phyloP scores from a whole-genome alignment of 495 filamentous ascomycete species.

The Hypoxylon cercidicola region DNA sequence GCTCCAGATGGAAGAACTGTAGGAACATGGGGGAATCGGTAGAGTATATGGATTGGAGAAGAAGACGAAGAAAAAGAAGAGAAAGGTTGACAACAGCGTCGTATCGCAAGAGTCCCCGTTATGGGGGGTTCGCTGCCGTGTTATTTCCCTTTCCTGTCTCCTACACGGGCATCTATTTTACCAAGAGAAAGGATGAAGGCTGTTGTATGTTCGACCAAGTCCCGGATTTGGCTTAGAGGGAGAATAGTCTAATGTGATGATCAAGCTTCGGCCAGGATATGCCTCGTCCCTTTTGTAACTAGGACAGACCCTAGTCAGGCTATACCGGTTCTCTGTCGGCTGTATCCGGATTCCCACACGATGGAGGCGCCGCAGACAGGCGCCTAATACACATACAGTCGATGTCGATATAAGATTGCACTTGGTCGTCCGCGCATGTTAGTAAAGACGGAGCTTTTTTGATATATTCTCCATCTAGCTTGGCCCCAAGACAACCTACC shows the following conservation, averaged over 20 bases:
- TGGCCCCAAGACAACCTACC: no score
- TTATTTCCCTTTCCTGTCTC: conserved; percentile 29
- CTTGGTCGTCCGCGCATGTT: conserved; percentile 12
- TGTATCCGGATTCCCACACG: conserved; percentile 7
- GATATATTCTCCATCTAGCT: conserved; percentile 1
- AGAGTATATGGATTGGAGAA: conserved; percentile 20
- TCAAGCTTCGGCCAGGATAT: conserved; percentile 20
- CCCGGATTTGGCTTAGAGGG: conserved; percentile 17
- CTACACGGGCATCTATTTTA: conserved; percentile 24
- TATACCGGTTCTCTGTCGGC: no score
- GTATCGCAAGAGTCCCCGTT: conserved; percentile 19
- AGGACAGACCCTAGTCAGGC: neutral
- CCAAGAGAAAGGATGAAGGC: conserved; percentile 31
- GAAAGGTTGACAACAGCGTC: conserved; percentile 26
- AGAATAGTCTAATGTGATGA: conserved; percentile 38
- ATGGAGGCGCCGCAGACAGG: conserved; percentile 31
- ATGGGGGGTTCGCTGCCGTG: conserved; percentile 18
- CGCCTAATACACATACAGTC: conserved; percentile 13
- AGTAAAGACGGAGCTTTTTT: conserved; percentile 6
- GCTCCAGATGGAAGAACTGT: conserved; percentile 21
- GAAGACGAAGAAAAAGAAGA: conserved; percentile 19
- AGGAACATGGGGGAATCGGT: conserved; percentile 15
- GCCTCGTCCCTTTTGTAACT: conserved; percentile 5
- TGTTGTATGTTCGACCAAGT: conserved; percentile 32
- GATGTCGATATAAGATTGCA: conserved; percentile 22